phyloP scores from a whole-genome alignment of 2,329 filamentous ascomycete genomes.

The Rhinocladiella similis region DNA sequence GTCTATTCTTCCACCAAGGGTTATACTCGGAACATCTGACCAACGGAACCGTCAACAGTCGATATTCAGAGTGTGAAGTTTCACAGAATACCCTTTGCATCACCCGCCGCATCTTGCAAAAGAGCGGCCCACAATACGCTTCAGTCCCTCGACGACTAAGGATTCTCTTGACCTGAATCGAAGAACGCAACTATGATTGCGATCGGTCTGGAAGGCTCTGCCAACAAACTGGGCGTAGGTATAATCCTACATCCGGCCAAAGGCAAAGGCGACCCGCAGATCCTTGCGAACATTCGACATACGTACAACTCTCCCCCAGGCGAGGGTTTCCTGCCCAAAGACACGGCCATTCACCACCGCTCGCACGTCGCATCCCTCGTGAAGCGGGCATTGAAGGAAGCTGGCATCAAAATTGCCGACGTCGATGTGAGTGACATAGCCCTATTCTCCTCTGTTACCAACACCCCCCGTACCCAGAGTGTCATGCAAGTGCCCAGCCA shows the following conservation, averaged over 20 bases:
- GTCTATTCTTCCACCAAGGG: background rate
- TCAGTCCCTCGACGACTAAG: no score
- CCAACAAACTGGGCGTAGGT: slow-evolving; percentile 96
- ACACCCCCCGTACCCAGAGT: no score
- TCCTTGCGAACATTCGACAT: slow-evolving; percentile 92
- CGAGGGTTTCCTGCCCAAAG: slow-evolving; percentile 92
- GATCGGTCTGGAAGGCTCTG: slow-evolving; percentile 83
- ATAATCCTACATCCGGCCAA: slow-evolving; percentile 75
- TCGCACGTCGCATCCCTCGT: slow-evolving; percentile 80
- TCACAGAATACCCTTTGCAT: no score
- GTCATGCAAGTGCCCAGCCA: no score
- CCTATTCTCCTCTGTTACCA: no score
- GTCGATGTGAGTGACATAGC: slow-evolving; percentile 53
- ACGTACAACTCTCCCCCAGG: slow-evolving; percentile 91
- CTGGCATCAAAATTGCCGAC: slow-evolving; percentile 61
- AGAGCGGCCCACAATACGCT: no score
- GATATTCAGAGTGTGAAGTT: no score
- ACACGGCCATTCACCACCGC: slow-evolving; percentile 91
- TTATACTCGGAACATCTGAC: no score
- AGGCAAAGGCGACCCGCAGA: slow-evolving; percentile 54
- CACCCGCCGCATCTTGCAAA: no score
- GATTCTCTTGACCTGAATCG: no score
- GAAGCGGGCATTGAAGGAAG: slow-evolving; percentile 72
- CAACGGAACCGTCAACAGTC: no score
- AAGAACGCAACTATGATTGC: slow-evolving; percentile 55